Conservation (phyloP, 345 rosid genomes). For the Noccaea caerulescens region DNA sequence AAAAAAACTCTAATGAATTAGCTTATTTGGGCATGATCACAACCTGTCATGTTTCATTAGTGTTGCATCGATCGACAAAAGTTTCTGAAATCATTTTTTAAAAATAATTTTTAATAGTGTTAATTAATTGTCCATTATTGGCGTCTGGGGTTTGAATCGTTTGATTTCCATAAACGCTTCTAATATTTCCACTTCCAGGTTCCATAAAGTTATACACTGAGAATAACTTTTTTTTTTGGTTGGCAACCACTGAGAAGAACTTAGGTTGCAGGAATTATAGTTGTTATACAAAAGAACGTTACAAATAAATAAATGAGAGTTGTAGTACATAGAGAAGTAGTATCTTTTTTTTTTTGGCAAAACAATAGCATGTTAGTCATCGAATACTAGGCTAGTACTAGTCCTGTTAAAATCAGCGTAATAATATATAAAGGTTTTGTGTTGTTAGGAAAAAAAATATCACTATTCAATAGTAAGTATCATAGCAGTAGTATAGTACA, state of each 20-base stretch:
- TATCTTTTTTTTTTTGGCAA: no score
- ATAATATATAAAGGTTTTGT: no score
- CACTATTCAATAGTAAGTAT: neutral
- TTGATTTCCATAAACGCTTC: neutral
- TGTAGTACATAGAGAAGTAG: neutral
- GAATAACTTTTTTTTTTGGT: neutral
- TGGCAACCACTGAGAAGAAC: neutral
- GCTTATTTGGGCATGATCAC: constrained; percentile 29
- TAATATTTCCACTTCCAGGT: neutral
- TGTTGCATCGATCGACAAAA: constrained; percentile 19
- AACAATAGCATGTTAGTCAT: no score
- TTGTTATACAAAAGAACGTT: neutral
- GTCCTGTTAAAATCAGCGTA: no score
- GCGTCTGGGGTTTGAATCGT: neutral
- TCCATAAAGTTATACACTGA: neutral
- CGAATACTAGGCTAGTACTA: no score
- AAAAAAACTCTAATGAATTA: neutral
- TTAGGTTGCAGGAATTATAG: neutral
- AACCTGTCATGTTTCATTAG: constrained; percentile 32
- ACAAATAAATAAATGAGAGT: neutral
- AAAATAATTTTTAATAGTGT: neutral
- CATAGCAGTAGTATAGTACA: neutral
- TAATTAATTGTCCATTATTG: constrained; percentile 12
- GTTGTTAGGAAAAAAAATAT: no score
- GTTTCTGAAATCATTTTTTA: neutral